Evolutionary conservation across 148 eudicot genomes (phyloP).

Genomic region (Fagopyrum esculentum): DNA sequence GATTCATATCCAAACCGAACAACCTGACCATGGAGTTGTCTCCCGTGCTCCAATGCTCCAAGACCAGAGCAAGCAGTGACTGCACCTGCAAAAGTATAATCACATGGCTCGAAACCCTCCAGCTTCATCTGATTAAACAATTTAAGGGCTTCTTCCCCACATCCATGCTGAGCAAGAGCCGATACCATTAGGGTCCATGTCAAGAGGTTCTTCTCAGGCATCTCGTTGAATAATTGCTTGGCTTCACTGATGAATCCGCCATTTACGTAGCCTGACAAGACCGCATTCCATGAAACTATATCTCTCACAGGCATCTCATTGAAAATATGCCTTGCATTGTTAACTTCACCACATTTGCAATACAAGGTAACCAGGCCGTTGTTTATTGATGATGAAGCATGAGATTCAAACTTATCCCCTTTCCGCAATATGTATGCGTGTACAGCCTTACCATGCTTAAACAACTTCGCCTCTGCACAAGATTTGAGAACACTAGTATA

Average conservation of each 20-base stretch:
- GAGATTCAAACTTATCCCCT: constrained; percentile 24
- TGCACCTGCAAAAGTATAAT: constrained; percentile 54
- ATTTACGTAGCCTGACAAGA: constrained; percentile 38
- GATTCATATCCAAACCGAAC: constrained; percentile 38
- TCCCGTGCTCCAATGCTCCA: constrained; percentile 50
- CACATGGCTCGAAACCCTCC: constrained; percentile 53
- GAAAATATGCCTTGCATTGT: constrained; percentile 41
- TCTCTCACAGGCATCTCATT: constrained; percentile 36
- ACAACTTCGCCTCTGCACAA: constrained; percentile 42
- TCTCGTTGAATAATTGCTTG: constrained; percentile 31
- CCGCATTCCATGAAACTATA: constrained; percentile 50
- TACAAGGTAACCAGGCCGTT: constrained; percentile 55
- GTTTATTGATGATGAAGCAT: constrained; percentile 31
- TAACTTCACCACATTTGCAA: constrained; percentile 36
- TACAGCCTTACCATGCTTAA: constrained; percentile 39
- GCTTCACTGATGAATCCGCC: constrained; percentile 37
- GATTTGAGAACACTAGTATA: constrained; percentile 50
- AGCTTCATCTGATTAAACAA: constrained; percentile 44
- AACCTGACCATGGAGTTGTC: constrained; percentile 52
- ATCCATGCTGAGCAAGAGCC: constrained; percentile 50
- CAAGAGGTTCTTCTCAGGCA: constrained; percentile 41
- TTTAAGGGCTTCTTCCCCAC: constrained; percentile 48
- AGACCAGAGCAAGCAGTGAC: constrained; percentile 47
- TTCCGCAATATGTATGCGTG: constrained; percentile 46
- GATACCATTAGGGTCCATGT: constrained; percentile 60